Base-by-base conservation (phyloP, 306 rosid species). In the Cucurbita ficifolia region DNA sequence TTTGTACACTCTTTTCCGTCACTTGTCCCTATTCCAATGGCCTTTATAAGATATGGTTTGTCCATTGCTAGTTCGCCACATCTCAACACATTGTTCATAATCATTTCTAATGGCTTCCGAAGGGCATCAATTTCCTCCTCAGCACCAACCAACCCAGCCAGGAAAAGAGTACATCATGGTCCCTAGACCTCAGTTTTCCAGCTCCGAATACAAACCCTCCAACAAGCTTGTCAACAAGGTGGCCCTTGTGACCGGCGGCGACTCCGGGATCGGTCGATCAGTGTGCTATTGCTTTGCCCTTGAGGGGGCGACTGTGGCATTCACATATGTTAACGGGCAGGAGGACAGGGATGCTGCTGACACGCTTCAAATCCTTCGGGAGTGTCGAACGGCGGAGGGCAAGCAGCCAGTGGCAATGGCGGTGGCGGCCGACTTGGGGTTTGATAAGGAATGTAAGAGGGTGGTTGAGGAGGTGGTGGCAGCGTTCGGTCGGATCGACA, bases 231-330 rank as follows among this genome's bases (percentile, higher is more conserved):
- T 38, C 81, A 87, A 89, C 29, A 87, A 83, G 76, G 91, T 84
- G 79, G 87, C 89, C 3, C 76, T 87, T 75, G 89, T 87, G 81
- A 87, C 89, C 17, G 87, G 91, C 9, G 88, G 91, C 22, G 87
- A 87, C 78, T 87, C 88, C 0, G 85, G 91, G 17, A 87, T 87
- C 11, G 91, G 91, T 1, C 79, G 84, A 79, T 85, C 88, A 0
- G 84, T 87, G 12, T 75, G 84, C 12, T 10, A 81, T 46, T 43
- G 69, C 33, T 87, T 84, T 4, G 83, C 81, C 8, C 72, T 51
- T 53, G 91, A 87, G 59, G 91, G 91, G 1, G 91, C 87, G 17
- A 81, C 87, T 0, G 84, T 87, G 67, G 87, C 86, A 13, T 87
- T 87, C 75, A 87, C 88, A 39, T 87, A 87, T 35, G 87, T 87